Evolutionary conservation across 192 early-diverging fungal species (phyloP), one percentile per base, ranked within the genome.

Genomic region (Dispira simplex): DNA sequence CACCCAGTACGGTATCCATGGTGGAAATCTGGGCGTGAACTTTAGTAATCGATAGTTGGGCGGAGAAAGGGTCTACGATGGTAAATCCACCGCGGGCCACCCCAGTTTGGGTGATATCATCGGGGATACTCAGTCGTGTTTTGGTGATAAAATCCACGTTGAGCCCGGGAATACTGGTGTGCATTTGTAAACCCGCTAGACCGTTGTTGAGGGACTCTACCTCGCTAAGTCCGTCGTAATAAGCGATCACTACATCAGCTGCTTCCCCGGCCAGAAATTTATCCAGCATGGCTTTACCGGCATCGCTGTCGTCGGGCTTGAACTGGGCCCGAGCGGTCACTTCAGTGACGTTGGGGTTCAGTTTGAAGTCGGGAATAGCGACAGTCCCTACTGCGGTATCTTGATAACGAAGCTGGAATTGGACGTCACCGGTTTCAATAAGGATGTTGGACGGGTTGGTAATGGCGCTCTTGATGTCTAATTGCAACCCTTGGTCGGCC

Each of bases 21-120:
- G 23, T 45, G n/a, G 59, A 62, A 11, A 62, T 16, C 43, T 72
- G 66, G 13, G 77, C 71, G 46, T 74, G 56, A 63, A 84, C 71
- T 43, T 70, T 72, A 23, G 63, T 66, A 67, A 83, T 81, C 27
- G 66, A 65, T 49, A 83, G 62, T 14, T 69, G 66, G 46, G 79
- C 73, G 27, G 64, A 55, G 67, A 83, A 81, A n/a, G 81, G 81
- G 66, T 83, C 78, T 44, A 74, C 70, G 46, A 83, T 67, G 10
- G 68, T 68, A 44, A 83, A 76, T 18, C 64, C 62, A 21, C 77
- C 74, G 65, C 64, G 64, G 49, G 80, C 79, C 46, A 75, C 51
- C 39, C 72, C 70, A 21, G 73, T 78, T 20, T 58, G 57, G 14
- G 70, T 63, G 28, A 79, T 77, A 62, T 76, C 65, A 43, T 65